Evolutionary conservation across 2,329 filamentous ascomycete genomes (phyloP).

Genomic region (Lecanicillium sp.): DNA sequence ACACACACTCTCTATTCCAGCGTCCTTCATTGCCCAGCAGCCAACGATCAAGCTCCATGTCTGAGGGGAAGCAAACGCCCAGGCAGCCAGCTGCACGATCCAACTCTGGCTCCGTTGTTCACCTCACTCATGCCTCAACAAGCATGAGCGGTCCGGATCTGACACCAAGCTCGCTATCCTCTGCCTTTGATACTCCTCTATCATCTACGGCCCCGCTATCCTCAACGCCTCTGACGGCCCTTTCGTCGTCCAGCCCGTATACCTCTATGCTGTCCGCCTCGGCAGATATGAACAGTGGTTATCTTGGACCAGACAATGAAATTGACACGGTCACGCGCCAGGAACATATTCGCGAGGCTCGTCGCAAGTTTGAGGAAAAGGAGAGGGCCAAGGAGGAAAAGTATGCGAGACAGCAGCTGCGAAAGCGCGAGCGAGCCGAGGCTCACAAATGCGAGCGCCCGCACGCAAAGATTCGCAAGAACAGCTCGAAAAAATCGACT

Average conservation of each 20-base stretch:
- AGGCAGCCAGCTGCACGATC: constrained; percentile 19
- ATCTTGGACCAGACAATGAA: constrained; percentile 51
- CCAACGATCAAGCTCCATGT: constrained; percentile 26
- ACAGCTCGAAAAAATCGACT: constrained; percentile 26
- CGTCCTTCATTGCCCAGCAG: constrained; percentile 12
- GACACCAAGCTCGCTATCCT: constrained; percentile 20
- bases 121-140: constrained; percentile 31
- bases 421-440: constrained; percentile 51
- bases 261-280: constrained; percentile 37
- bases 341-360: constrained; percentile 52
- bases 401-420: constrained; percentile 50
- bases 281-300: constrained; percentile 11
- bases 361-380: constrained; percentile 55
- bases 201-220: constrained; percentile 19
- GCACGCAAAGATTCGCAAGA: constrained; percentile 33
- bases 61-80: constrained; percentile 22
- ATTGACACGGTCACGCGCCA: constrained; percentile 46
- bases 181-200: constrained; percentile 25
- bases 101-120: constrained; percentile 20
- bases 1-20: constrained; percentile 11
- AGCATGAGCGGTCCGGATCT: constrained; percentile 41
- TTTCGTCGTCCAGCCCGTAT: constrained; percentile 19
- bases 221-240: constrained; percentile 16
- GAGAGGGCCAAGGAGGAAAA: constrained; percentile 56
- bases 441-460: constrained; percentile 43